Percentiles rank a stretch among this genome's conserved stretches.
phyloP scores from a whole-genome alignment of 1,139 yeast species.

The Saccharomyces hybrid region DNA sequence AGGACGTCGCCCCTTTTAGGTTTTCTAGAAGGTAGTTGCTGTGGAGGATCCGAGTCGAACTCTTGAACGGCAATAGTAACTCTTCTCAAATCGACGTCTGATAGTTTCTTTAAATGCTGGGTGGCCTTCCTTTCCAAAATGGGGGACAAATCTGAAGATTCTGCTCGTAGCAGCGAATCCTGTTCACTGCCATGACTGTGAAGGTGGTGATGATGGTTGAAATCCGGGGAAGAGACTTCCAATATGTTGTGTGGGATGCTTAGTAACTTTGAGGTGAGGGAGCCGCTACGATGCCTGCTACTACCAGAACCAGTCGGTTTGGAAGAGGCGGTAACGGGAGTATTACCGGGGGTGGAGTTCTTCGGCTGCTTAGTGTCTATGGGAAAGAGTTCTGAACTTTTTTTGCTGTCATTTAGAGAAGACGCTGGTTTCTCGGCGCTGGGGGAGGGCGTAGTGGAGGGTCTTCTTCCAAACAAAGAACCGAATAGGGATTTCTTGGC shows the following conservation, averaged over 20 bases:
- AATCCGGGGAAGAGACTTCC: not conserved
- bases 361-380: not conserved
- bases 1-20: slow-evolving; percentile 76
- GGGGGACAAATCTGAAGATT: not conserved
- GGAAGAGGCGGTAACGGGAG: not conserved
- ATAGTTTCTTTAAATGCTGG: slow-evolving; percentile 35
- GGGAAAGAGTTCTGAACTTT: not conserved
- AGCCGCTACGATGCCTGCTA: not conserved
- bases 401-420: not conserved
- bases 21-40: slow-evolving; percentile 82
- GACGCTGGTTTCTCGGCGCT: not conserved
- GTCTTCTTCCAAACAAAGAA: slow-evolving; percentile 15
- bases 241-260: not conserved
- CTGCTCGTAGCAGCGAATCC: not conserved
- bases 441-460: not conserved
- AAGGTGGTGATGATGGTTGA: not conserved
- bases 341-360: not conserved
- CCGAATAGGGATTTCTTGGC: slow-evolving; percentile 18
- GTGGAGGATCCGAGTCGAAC: slow-evolving; percentile 77
- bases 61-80: slow-evolving; percentile 72
- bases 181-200: not conserved
- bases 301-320: not conserved
- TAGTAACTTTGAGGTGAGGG: not conserved
- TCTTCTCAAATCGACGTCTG: slow-evolving; percentile 38
- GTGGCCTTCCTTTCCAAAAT: slow-evolving; percentile 24